Evolutionary conservation across 2,329 filamentous ascomycete species (phyloP).

Genomic region (Calonectria crousiana): DNA sequence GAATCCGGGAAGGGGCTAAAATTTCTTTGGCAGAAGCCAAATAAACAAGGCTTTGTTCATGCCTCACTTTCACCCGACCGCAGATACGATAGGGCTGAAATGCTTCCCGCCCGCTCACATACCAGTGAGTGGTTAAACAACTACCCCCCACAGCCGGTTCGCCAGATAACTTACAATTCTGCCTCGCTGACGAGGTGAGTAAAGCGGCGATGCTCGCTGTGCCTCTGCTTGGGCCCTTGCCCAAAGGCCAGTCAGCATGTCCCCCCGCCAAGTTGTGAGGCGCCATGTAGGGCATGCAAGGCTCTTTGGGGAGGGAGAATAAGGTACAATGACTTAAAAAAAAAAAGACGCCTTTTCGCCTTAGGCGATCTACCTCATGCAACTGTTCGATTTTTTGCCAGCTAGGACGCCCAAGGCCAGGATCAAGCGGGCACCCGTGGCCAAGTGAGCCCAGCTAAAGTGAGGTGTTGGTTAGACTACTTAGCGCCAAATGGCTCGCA

Average conservation of each 20-base stretch:
- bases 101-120: not conserved
- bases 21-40: not conserved
- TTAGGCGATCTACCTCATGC: conserved; percentile 2
- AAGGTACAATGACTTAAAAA: not conserved
- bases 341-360: not conserved
- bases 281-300: not conserved
- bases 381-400: not conserved
- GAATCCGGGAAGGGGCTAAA: not conserved
- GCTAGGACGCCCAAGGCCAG: not conserved
- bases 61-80: not conserved
- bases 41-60: not conserved
- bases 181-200: not conserved
- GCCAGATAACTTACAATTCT: no score
- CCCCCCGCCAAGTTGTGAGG: not conserved
- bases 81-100: conserved; percentile 23
- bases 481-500: not conserved
- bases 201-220: not conserved
- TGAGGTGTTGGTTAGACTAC: not conserved
- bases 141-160: not conserved
- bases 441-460: not conserved
- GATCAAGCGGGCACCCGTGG: not conserved
- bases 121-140: not conserved
- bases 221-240: not conserved
- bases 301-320: not conserved
- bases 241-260: not conserved